Evolutionary conservation across 2,329 filamentous ascomycete genomes (phyloP), one percentile per base, ranked within the genome.

Genomic region (Tolypocladium sp.): DNA sequence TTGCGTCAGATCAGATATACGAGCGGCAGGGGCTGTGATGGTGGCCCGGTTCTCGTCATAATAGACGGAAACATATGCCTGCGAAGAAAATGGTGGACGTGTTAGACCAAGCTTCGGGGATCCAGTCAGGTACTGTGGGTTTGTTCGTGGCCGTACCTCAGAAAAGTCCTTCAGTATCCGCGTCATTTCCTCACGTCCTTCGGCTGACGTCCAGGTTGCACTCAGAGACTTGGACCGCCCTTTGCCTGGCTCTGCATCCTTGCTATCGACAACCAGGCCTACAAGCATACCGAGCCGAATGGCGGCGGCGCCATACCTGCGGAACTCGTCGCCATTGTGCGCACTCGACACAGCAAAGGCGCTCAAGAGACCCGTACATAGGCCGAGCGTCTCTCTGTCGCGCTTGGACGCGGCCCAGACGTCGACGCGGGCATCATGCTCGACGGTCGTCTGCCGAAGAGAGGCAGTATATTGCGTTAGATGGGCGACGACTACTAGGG

Each of bases 341-440:
- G 71, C 64, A 60, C 69, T 65, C 0, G 75, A 66, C 1, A 75
- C 71, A 0, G 73, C 73, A 17, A 72, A 58, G 10, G 77, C 72
- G 46, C 63, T 69, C n/a, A 79, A 54, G 1, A 77, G 57, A 0
- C 76, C 76, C 0, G 70, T 70, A 44, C 77, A 79, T 56, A 77
- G 71, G 0, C 77, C 76, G 17, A 63, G 30, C 0, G 61, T 54
- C 53, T 60, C 61, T 4, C 17, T 60, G 25, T 63, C 56, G 1
- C 17, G 8, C 12, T 38, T 56, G 4, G 53, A 57, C 20, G 51
- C n/a, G 22, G 53, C 30, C 22, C n/a, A 56, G 22, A n/a, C 9
- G 42, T 56, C 53, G 33, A 25, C 37, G 13, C 35, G 53, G 1
- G 27, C 42, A 25, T 51, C 53, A 8, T 27, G 10, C n/a, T 52